Base-by-base conservation (phyloP, 306 rosid genomes). In the Purshia tridentata region DNA sequence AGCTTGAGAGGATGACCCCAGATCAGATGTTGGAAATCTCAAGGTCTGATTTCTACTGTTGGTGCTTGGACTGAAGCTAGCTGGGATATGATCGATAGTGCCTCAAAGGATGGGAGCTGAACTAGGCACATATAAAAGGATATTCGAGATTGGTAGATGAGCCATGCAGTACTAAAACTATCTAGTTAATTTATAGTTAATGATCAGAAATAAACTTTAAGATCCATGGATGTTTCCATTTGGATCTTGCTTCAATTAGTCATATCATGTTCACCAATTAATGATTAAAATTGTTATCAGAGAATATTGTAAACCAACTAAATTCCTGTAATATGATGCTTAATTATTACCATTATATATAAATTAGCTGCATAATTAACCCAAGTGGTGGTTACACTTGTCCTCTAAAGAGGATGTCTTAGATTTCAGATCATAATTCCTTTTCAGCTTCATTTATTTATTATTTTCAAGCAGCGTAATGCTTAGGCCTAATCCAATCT, bases 31-130 rank as follows among this genome's bases (percentile, higher is more conserved):
- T 95, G 69, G 90, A 81, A 5, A 79, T 87, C 73, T 95, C 98
- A 46, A 88, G 93, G 86, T 88, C 97, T 80, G 97, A 95, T 75
- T 95, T 84, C 84, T 88, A 91, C 67, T 95, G 99, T 75, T 95
- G 99, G 99, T 91, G 99, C 88, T 70, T 95, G 84, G 99, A 94
- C 81, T 83, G 86, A 40, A 60, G 12, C 35, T 29, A 29, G 35
- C 35, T 29, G 35, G 44, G 51, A 60, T 56, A 10, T 22, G 35
- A 29, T 29, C 35, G 35, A 6, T 69, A 68, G 9, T 39, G 39
- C 18, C 73, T 69, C n/a, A 52, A 64, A 18, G 68, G 62, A 22
- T 10, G 0, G 40, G 40, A 56, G 35, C 35, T 29, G 35, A 29
- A 3, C 35, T 23, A 1, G 62, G 62, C 40, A 54, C 2, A 2